Conservation (phyloP, 176 grass and related monocot species). For the Poa pratensis region DNA sequence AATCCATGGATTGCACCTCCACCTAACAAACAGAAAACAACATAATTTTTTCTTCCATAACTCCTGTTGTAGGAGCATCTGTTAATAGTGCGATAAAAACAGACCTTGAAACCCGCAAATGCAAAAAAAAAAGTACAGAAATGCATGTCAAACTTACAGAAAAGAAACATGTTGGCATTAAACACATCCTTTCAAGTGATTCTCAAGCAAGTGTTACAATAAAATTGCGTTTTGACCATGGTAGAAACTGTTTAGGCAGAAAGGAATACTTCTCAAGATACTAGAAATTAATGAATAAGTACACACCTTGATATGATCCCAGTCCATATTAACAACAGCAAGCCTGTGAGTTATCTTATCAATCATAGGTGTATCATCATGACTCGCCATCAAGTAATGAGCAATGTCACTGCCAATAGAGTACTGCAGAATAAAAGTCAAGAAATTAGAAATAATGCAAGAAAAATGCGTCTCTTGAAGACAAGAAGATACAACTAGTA, state of each 20-base stretch:
- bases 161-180: neutral
- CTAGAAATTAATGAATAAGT: slow-evolving; percentile 15
- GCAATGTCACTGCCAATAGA: slow-evolving; percentile 72
- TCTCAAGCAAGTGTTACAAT: neutral
- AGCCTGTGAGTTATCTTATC: slow-evolving; percentile 81
- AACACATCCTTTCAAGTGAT: slow-evolving; percentile 16
- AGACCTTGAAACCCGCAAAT: neutral
- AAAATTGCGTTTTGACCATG: slow-evolving; percentile 9
- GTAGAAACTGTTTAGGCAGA: slow-evolving; percentile 11
- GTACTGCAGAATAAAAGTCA: slow-evolving; percentile 33
- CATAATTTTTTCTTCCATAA: neutral
- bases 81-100: neutral
- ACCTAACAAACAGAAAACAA: neutral
- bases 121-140: neutral
- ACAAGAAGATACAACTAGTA: slow-evolving; percentile 8
- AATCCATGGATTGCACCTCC: neutral
- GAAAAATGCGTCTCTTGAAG: neutral
- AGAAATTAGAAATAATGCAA: slow-evolving; percentile 27
- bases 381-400: slow-evolving; percentile 69
- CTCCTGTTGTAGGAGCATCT: neutral
- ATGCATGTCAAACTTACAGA: neutral
- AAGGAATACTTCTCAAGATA: slow-evolving; percentile 4
- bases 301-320: slow-evolving; percentile 92
- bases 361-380: slow-evolving; percentile 76
- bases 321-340: slow-evolving; percentile 94